Conservation (phyloP, 2,329 filamentous ascomycete species). For the Cladosporium sp. region DNA sequence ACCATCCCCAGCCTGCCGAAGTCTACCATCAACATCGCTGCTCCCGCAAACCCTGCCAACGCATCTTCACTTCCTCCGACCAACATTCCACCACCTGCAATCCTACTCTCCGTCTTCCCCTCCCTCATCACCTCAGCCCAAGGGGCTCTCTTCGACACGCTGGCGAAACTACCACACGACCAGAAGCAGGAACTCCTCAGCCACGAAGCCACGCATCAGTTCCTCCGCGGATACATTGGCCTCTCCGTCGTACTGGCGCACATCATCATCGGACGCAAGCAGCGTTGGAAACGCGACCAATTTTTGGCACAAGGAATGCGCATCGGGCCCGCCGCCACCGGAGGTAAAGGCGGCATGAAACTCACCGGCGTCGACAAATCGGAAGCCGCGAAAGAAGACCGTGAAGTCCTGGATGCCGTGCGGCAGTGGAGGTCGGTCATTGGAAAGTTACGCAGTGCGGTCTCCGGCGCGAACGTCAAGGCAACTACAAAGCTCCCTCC, state of each 20-base stretch:
- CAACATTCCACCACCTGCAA: slow-evolving; percentile 85
- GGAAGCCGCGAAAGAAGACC: slow-evolving; percentile 79
- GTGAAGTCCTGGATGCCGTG: slow-evolving; percentile 78
- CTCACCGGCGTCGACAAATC: slow-evolving; percentile 81
- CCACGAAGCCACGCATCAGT: slow-evolving; percentile 62
- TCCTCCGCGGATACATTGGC: slow-evolving; percentile 65
- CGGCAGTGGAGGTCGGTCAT: slow-evolving; percentile 74
- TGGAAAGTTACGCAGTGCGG: slow-evolving; percentile 71
- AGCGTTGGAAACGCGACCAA: slow-evolving; percentile 88
- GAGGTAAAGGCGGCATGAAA: slow-evolving; percentile 83
- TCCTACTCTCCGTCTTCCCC: slow-evolving; percentile 77
- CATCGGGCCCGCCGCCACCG: slow-evolving; percentile 72
- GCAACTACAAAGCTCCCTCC: slow-evolving; percentile 27
- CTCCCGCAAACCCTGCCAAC: slow-evolving; percentile 9
- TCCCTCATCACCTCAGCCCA: slow-evolving; percentile 68
- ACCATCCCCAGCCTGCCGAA: slow-evolving; percentile 18
- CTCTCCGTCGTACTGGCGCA: slow-evolving; percentile 71
- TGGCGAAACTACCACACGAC: slow-evolving; percentile 49
- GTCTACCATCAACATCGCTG: slow-evolving; percentile 8
- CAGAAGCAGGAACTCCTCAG: slow-evolving; percentile 64
- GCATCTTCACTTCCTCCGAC: slow-evolving; percentile 55
- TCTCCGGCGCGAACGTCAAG: slow-evolving; percentile 58
- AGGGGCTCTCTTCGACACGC: slow-evolving; percentile 64
- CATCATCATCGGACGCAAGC: slow-evolving; percentile 79
- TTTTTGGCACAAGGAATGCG: slow-evolving; percentile 85